Evolutionary conservation across 495 filamentous ascomycete species (phyloP), one percentile per base, ranked within the genome.

Genomic region (Staphylotrichum tortipilum): DNA sequence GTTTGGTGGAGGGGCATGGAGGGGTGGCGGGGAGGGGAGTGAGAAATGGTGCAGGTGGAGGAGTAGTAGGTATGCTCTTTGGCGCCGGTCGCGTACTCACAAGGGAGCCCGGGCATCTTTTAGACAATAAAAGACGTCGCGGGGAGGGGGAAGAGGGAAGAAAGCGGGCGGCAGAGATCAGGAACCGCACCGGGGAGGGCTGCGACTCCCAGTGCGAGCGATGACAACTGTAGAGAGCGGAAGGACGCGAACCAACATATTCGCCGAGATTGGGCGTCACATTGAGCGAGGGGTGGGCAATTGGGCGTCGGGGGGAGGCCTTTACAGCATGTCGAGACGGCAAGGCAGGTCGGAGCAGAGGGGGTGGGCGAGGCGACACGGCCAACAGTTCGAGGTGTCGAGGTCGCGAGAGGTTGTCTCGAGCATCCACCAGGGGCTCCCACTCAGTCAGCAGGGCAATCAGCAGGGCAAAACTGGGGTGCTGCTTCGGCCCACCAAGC

Each of bases 61-160:
- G n/a, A n/a, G n/a, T n/a, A n/a, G n/a, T n/a, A n/a, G n/a, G n/a
- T n/a, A 11, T 15, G 42, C 4, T 15, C 19, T 15, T 38, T 5
- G 10, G 30, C 15, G 21, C 26, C 28, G 39, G 9, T 19, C n/a
- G n/a, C n/a, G n/a, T 34, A 77, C 80, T 53, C 78, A 95, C 89
- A 76, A 47, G 89, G 89, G 68, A 95, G 81, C 56, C 89, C 88
- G 60, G 89, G 89, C 89, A 95, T 95, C 68, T 75, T 75, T 15
- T 31, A 21, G 31, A 22, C 26, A 28, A 30, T 46, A 47, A 24
- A 35, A 39, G 21, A 31, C 35, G 37, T 42, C 43, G 35, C 43
- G 23, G 7, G 24, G 38, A 37, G n/a, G n/a, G 19, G 18, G 15
- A 46, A 14, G 14, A 23, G 43, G 14, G 18, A 37, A 34, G 11